Conservation (phyloP, 2,329 filamentous ascomycete species). For the Boeremia lycopersici region DNA sequence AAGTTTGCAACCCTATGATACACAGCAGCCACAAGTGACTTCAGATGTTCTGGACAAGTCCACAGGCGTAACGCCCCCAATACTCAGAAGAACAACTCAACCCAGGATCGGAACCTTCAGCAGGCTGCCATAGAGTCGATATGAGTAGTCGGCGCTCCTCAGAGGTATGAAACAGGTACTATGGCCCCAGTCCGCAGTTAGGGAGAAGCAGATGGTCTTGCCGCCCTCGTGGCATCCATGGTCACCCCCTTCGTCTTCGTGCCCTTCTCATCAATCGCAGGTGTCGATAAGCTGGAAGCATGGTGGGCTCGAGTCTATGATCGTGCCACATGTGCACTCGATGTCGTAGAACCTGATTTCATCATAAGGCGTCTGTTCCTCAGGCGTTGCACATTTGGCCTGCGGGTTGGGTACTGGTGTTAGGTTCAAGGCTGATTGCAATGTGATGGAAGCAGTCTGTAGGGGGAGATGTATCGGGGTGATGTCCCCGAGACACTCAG, state of each 20-base stretch:
- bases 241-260: not conserved
- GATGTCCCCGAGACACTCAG: not conserved
- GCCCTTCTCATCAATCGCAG: not conserved
- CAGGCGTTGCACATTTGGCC: slow-evolving; percentile 5
- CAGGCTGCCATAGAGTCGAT: too few species aligned
- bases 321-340: slow-evolving; percentile 27
- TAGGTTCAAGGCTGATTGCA: slow-evolving; percentile 19
- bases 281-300: slow-evolving; percentile 32
- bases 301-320: slow-evolving; percentile 20
- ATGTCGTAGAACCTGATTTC: slow-evolving; percentile 30
- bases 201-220: slow-evolving; percentile 13
- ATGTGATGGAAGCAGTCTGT: not conserved
- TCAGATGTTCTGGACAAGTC: too few species aligned
- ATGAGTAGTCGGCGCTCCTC: too few species aligned
- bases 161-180: too few species aligned
- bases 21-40: too few species aligned
- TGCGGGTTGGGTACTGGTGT: slow-evolving; percentile 16
- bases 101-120: too few species aligned
- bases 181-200: slow-evolving; percentile 12
- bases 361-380: slow-evolving; percentile 22
- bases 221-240: not conserved
- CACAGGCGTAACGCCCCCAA: too few species aligned
- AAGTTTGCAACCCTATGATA: too few species aligned
- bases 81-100: too few species aligned
- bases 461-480: not conserved